Evolutionary conservation across 805 yeast species (phyloP), one percentile per base, ranked within the genome.

Genomic region (Schwanniomyces polymorphus): DNA sequence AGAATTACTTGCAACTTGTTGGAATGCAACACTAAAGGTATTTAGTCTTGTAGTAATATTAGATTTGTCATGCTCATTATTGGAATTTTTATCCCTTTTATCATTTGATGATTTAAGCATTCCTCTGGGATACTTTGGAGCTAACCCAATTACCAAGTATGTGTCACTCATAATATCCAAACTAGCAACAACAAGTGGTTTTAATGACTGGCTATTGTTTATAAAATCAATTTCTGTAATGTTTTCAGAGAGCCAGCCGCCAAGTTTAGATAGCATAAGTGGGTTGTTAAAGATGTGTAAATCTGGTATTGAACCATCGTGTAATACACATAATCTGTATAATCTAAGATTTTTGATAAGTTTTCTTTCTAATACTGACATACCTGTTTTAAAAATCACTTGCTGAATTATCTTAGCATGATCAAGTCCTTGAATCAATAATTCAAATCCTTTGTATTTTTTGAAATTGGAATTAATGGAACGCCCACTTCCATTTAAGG

Each of bases 11-110:
- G 97, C 94, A 25, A 91, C 88, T 53, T 85, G 86, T 64, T 90
- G 97, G 65, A 94, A 94, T 29, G 96, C 96, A 48, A 86, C 81
- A 40, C 97, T 91, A 61, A 94, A 94, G 7, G 89, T 85, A 61
- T 94, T 92, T 43, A 85, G 68, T 29, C 78, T 51, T n/a, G 76
- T 68, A 33, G 71, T 70, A 3, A 84, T 66, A 7, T 64, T 67
- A 17, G 58, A 54, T n/a, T 55, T 62, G 12, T 49, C 62, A 11
- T 50, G 49, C 9, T 47, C 57, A 4, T 39, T 57, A 53, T 28
- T 50, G 48, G n/a, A 60, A n/a, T 55, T 46, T 45, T 67, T 60
- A 17, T 59, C 40, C 47, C 62, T 51, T 45, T 67, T 67, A n/a
- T 72, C 67, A 44, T 68, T 64, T 12, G 70, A 61, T 6, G 68